Evolutionary conservation across 805 yeast genomes (phyloP), one percentile per base, ranked within the genome.

Genomic region (Nakazawaea wyomingensis): DNA sequence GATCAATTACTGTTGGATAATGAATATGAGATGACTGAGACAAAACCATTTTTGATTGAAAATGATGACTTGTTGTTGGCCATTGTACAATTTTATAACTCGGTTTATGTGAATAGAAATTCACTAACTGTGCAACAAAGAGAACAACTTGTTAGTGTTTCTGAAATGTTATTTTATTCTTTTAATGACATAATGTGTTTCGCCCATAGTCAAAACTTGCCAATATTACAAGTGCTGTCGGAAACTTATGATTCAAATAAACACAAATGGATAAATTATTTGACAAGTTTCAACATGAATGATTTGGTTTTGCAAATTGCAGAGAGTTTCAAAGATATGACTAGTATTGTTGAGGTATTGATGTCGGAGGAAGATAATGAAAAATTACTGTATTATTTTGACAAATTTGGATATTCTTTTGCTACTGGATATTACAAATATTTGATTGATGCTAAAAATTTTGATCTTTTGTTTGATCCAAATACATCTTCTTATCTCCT

Each of bases 361-460:
- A 77, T 14, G 13, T 64, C 76, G 50, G 66, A 56, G 29, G 39
- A 43, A 11, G 35, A 50, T 16, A 28, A 24, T 10, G 19, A n/a
- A 16, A 14, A 20, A 21, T 77, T 79, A 49, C 68, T 64, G 17
- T 60, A 64, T 27, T 84, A 74, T 55, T 78, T 86, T 54, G 71
- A 72, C 13, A 69, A 68, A 39, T 85, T 75, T 59, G 86, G 82
- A 1, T 82, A 81, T 53, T 68, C 61, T 3, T 89, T 89, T 68
- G 95, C 95, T 0, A 54, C 68, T 4, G 71, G 74, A 1, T 65
- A 87, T 22, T 89, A 80, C 57, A 66, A 68, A 17, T 75, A 74
- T 56, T 82, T 79, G 51, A 66, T 83, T 17, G 61, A 68, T 33
- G 57, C 71, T 5, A 76, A 76, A 27, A 74, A 80, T 48, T 62